These are phyloP conservation scores for Cercophora newfieldiana DNA, from an alignment of 495 filamentous ascomycete genomes.

Conservation along the genomic window DNA sequence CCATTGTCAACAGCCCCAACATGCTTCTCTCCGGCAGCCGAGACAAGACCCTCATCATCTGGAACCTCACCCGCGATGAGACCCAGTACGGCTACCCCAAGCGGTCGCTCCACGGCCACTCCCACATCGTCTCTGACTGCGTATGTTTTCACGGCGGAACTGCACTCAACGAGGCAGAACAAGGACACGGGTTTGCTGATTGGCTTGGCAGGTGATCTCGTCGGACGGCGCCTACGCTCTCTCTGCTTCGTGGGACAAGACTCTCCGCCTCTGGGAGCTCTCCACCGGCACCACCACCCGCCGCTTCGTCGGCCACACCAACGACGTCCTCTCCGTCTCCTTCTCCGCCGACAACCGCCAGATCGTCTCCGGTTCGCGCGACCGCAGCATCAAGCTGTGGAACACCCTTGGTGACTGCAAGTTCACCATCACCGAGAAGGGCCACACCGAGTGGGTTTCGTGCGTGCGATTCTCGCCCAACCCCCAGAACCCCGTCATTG, in stretches of 20 bases:
- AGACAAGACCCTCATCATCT: constrained; percentile 99
- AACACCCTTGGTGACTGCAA: constrained; percentile 99
- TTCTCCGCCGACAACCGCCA: constrained; percentile 99
- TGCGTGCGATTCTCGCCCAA: constrained; percentile 99
- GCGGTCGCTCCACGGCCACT: constrained; percentile 96
- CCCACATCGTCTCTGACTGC: constrained; percentile 99
- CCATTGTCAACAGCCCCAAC: constrained; percentile 75
- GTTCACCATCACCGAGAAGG: constrained; percentile 99
- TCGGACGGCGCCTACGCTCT: constrained; percentile 99
- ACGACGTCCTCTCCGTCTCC: constrained; percentile 98
- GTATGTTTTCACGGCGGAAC: constrained; percentile 60
- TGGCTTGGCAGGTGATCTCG: constrained; percentile 81
- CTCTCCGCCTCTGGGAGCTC: constrained; percentile 98
- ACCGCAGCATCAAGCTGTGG: constrained; percentile 99
- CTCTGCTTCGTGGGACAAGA: constrained; percentile 99
- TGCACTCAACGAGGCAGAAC: constrained; percentile 14
- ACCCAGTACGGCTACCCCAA: constrained; percentile 97
- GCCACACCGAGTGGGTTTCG: constrained; percentile 98
- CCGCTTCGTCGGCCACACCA: constrained; percentile 98
- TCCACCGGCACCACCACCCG: constrained; percentile 93
- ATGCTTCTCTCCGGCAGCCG: constrained; percentile 98
- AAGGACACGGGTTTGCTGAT: constrained; percentile 34
- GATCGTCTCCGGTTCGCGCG: constrained; percentile 98
- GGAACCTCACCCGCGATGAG: constrained; percentile 99
- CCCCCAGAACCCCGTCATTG: constrained; percentile 99